Base-by-base conservation (phyloP, 208 protist genomes). In the Trypanosomatidae sp. region DNA sequence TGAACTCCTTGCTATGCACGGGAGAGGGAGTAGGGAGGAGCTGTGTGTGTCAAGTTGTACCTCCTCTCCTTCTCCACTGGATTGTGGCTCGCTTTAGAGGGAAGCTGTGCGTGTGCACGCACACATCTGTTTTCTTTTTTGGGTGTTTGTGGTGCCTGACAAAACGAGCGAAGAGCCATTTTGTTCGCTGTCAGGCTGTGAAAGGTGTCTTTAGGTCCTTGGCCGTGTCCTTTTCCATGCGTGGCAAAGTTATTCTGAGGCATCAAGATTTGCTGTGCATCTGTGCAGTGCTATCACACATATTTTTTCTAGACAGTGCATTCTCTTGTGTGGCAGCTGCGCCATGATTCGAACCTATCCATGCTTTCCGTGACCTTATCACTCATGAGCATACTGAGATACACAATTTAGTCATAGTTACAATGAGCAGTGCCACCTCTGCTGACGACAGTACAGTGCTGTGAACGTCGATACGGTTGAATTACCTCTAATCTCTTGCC, bases 171-270 rank as follows among this genome's bases (percentile, higher is more conserved):
- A 25, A 10, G 33, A 43, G 4, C 13, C 1, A 4, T 43, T 36
- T 43, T 19, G 28, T 22, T 36, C 6, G 33, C 17, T 64, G 59
- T 33, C 33, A 10, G 10, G 17, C 33, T 28, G 62, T 36, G 62
- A 2, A 22, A 66, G 76, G 70, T 80, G 76, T 68, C 70, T 76
- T 70, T 76, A 80, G 76, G 70, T 80, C 76, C 76, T 80, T 76
- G 36, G 62, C 70, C 65, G 64, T 52, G 39, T 9, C n/a, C 36
- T 46, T 67, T 67, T 10, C 49, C 36, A 55, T 71, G 39, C 62
- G 22, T 47, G 71, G 71, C 47, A 71, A 71, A 53, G 76, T 76
- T 80, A 76, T 80, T 76, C 70, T 25, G 75, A 7, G 70, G 49
- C 76, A 80, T 76, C 76, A 15, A 80, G 76, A 80, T 33, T 36